Percentiles rank a stretch among this genome's conserved stretches.
Conservation (phyloP, 495 filamentous ascomycete species). For the Astrocystis sublimbata region DNA sequence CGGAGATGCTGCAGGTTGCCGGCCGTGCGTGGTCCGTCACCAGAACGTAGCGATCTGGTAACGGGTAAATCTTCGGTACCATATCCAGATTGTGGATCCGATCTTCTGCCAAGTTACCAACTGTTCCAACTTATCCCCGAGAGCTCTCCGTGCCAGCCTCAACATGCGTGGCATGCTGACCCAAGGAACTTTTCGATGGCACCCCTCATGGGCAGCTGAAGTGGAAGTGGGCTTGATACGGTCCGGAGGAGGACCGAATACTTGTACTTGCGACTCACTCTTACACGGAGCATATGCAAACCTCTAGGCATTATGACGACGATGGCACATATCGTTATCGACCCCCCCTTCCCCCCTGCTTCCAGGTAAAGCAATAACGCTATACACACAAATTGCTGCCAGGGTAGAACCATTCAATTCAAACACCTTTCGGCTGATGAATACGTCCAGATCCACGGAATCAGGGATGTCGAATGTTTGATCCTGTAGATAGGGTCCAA, state of each 20-base stretch:
- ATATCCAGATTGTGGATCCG: constrained; percentile 10
- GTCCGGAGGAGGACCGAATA: constrained; percentile 8
- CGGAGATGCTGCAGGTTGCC: constrained; percentile 4
- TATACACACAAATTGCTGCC: neutral
- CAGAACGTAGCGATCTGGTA: constrained; percentile 12
- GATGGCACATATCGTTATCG: neutral
- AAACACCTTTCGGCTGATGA: constrained; percentile 1
- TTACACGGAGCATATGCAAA: neutral
- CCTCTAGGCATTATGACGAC: neutral
- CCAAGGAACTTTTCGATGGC: neutral
- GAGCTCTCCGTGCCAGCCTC: neutral
- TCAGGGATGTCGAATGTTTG: neutral
- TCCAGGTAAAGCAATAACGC: neutral
- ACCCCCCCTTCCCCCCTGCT: too few relatives aligned
- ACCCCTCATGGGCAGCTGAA: neutral
- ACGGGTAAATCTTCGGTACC: constrained; percentile 13
- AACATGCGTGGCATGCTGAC: neutral
- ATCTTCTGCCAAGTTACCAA: neutral
- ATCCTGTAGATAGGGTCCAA: neutral
- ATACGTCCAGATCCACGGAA: constrained; percentile 5
- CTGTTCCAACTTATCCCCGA: neutral
- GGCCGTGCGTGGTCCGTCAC: constrained; percentile 2
- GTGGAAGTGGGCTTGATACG: neutral
- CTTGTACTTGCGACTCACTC: constrained; percentile 11
- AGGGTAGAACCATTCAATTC: neutral